Percentiles rank a stretch among this genome's conserved stretches.
phyloP scores from a whole-genome alignment of 192 early-diverging fungal species.

The Rhizoclosmatium globosum region DNA sequence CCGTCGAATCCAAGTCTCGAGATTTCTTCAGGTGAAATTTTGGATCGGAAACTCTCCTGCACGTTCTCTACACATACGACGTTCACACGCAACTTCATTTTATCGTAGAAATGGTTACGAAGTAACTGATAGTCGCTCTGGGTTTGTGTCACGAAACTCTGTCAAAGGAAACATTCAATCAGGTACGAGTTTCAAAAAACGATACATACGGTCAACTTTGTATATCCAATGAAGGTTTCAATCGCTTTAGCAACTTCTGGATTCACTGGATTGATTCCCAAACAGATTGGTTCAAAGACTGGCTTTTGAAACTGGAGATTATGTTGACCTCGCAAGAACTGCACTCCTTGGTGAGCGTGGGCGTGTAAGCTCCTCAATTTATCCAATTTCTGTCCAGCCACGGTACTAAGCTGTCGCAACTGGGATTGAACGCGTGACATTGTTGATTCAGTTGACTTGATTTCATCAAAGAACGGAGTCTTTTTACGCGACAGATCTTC shows the following conservation, averaged over 20 bases:
- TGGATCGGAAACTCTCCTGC: constrained; percentile 15
- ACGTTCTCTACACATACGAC: constrained; percentile 26
- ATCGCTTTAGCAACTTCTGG: constrained; percentile 67
- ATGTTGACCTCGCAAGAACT: constrained; percentile 76
- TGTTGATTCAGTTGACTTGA: not conserved
- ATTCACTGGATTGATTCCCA: constrained; percentile 78
- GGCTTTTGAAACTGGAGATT: constrained; percentile 65
- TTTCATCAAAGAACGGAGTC: constrained; percentile 31
- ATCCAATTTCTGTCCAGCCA: constrained; percentile 63
- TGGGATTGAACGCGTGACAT: constrained; percentile 42
- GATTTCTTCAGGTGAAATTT: constrained; percentile 45
- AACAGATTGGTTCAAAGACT: constrained; percentile 76
- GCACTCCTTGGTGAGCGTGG: constrained; percentile 66
- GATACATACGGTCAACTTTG: constrained; percentile 59
- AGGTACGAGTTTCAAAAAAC: not conserved
- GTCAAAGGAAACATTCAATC: not conserved
- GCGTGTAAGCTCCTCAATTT: constrained; percentile 54
- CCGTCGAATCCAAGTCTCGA: constrained; percentile 74
- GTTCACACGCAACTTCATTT: constrained; percentile 57
- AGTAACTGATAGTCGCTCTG: constrained; percentile 80
- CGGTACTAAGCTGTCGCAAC: constrained; percentile 48
- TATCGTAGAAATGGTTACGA: constrained; percentile 71
- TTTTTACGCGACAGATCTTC: constrained; percentile 35
- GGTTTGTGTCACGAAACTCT: constrained; percentile 83
- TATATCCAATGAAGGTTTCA: constrained; percentile 59